These are phyloP conservation scores for Actinomortierella wolfii DNA, from an alignment of 371 early-diverging fungal species.

Conservation along the genomic window DNA sequence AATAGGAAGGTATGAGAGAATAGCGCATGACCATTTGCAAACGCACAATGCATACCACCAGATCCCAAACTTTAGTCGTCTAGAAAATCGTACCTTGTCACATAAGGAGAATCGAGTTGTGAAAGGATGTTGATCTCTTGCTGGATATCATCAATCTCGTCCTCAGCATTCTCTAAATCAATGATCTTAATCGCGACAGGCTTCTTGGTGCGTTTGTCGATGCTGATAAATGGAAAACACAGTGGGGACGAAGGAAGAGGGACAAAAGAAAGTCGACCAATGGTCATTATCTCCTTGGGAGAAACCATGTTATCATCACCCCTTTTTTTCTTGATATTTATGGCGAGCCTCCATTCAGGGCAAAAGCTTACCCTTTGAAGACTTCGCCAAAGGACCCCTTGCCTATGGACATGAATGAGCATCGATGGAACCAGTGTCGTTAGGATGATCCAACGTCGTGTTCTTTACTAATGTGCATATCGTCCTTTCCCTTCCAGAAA, in stretches of 20 bases:
- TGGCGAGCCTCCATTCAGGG: constrained; percentile 5
- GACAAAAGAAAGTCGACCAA: constrained; percentile 27
- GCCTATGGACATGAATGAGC: constrained; percentile 50
- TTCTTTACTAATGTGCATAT: not conserved
- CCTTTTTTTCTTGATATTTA: not conserved
- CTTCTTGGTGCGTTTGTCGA: constrained; percentile 74
- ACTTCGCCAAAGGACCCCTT: constrained; percentile 94
- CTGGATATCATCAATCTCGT: constrained; percentile 98
- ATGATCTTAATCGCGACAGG: constrained; percentile 94
- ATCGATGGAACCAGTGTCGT: not conserved
- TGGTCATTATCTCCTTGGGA: constrained; percentile 6
- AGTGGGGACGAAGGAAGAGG: constrained; percentile 11
- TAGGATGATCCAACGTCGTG: not conserved
- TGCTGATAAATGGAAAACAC: constrained; percentile 46
- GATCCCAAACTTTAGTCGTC: not conserved
- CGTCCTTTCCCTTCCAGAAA: not conserved
- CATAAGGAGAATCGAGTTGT: constrained; percentile 90
- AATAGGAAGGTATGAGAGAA: not conserved
- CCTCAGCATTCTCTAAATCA: constrained; percentile 93
- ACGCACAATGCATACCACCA: not conserved
- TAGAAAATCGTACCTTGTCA: constrained; percentile 83
- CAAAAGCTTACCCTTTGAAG: constrained; percentile 79
- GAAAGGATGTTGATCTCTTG: constrained; percentile 95
- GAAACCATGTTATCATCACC: not conserved
- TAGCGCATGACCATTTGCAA: not conserved